A percentile compares a stretch with the other conserved stretches of the same genome.
These are phyloP conservation scores for Marchantia polymorpha DNA, from an alignment of 225 moss, liverwort and hornwort species.

Conservation along the genomic window DNA sequence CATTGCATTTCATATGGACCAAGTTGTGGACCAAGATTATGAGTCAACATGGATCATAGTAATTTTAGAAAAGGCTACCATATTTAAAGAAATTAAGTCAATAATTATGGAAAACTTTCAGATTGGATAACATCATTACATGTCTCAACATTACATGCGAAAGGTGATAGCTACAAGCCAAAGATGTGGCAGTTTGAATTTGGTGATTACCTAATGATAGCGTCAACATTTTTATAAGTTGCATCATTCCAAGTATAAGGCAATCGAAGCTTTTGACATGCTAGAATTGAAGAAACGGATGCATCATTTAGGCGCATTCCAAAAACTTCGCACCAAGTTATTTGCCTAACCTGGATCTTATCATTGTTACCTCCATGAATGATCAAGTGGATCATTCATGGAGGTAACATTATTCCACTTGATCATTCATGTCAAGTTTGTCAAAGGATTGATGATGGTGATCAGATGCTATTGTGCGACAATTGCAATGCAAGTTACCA, in stretches of 20 bases:
- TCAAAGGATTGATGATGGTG: neutral
- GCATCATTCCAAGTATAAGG: neutral
- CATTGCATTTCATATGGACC: constrained; percentile 4
- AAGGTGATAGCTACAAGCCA: neutral
- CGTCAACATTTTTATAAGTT: neutral
- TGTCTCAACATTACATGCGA: neutral
- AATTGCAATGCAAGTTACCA: no score
- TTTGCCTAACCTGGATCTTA: constrained; percentile 12
- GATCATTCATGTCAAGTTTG: constrained; percentile 14
- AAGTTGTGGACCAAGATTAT: constrained; percentile 5
- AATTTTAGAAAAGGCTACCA: neutral
- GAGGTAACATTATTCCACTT: constrained; percentile 5
- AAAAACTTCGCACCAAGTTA: constrained; percentile 11
- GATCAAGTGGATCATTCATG: no score
- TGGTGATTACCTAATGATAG: neutral
- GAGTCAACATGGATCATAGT: neutral
- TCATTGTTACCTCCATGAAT: constrained; percentile 11
- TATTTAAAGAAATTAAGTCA: neutral
- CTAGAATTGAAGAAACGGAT: neutral
- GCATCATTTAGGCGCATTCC: neutral
- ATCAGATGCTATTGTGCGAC: constrained; percentile 13
- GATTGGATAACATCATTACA: neutral
- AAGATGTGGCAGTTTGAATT: neutral
- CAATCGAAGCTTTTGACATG: neutral
- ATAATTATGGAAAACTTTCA: constrained; percentile 5